Conservation (phyloP, 2,329 filamentous ascomycete genomes). For the Beauveria brongniartii region DNA sequence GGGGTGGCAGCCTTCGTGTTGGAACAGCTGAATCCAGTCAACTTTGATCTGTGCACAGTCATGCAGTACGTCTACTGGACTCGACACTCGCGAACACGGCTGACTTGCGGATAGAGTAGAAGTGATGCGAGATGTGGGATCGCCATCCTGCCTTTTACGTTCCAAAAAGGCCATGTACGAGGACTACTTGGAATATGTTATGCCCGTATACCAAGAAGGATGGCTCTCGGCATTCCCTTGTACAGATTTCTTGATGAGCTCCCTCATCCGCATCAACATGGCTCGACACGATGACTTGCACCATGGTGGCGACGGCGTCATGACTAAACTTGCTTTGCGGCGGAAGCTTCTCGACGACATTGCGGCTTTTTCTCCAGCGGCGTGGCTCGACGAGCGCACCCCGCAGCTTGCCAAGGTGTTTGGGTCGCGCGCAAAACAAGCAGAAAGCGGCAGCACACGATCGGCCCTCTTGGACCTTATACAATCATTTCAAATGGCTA, state of each 20-base stretch:
- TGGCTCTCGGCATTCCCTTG: slow-evolving; percentile 1
- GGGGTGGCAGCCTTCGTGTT: not conserved
- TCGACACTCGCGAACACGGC: not conserved
- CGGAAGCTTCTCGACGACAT: not conserved
- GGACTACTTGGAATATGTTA: not conserved
- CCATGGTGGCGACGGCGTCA: not conserved
- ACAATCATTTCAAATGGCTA: slow-evolving; percentile 2
- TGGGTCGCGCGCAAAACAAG: not conserved
- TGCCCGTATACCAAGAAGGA: slow-evolving; percentile 1
- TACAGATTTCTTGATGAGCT: not conserved
- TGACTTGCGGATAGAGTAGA: not conserved
- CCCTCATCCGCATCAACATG: slow-evolving; percentile 2
- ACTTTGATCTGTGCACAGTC: slow-evolving; percentile 2
- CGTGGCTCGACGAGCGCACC: not conserved
- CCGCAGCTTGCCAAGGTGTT: not conserved
- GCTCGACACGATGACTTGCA: not conserved
- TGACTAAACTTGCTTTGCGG: not conserved
- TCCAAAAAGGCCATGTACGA: not conserved
- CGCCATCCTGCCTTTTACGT: not conserved
- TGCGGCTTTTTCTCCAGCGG: not conserved
- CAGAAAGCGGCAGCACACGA: not conserved
- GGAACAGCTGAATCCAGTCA: not conserved
- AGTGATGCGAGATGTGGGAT: slow-evolving; percentile 8
- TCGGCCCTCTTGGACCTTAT: slow-evolving; percentile 5
- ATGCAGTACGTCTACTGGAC: slow-evolving; percentile 6